These are phyloP conservation scores for Fomitiporia mediterranea DNA, from an alignment of 1,284 basidiomycete genomes.

Conservation along the genomic window DNA sequence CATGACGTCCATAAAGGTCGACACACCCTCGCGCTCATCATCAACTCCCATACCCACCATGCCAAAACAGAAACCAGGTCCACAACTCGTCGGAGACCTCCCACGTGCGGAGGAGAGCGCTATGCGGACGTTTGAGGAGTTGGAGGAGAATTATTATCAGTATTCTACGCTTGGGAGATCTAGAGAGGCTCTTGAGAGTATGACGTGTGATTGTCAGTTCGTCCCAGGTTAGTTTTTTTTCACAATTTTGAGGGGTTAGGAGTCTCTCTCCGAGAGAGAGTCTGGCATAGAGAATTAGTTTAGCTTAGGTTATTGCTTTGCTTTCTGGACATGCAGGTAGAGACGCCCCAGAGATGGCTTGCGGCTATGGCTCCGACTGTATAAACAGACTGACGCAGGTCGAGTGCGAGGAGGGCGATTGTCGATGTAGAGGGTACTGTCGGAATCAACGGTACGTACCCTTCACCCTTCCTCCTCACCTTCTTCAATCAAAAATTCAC, in stretches of 20 bases:
- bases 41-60: slow-evolving; percentile 25
- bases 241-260: slow-evolving; percentile 23
- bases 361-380: slow-evolving; percentile 88
- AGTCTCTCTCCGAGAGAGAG: slow-evolving; percentile 15
- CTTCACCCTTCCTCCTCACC: neutral
- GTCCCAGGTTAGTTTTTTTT: slow-evolving; percentile 64
- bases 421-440: slow-evolving; percentile 79
- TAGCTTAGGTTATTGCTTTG: slow-evolving; percentile 19
- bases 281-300: slow-evolving; percentile 16
- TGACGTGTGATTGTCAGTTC: slow-evolving; percentile 89
- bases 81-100: slow-evolving; percentile 74
- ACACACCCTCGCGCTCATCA: slow-evolving; percentile 18
- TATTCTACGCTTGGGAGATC: slow-evolving; percentile 83
- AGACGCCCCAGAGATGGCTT: slow-evolving; percentile 64
- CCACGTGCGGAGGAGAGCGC: slow-evolving; percentile 75
- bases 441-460: slow-evolving; percentile 84
- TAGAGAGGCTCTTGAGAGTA: slow-evolving; percentile 85
- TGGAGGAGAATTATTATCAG: slow-evolving; percentile 83
- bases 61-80: slow-evolving; percentile 28
- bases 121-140: slow-evolving; percentile 67
- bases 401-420: slow-evolving; percentile 88
- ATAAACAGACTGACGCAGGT: slow-evolving; percentile 98
- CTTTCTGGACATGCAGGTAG: slow-evolving; percentile 38
- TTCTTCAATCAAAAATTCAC: neutral
- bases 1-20: slow-evolving; percentile 1